Conservation (phyloP, 75 land plant species). For the Pinus albicaulis region DNA sequence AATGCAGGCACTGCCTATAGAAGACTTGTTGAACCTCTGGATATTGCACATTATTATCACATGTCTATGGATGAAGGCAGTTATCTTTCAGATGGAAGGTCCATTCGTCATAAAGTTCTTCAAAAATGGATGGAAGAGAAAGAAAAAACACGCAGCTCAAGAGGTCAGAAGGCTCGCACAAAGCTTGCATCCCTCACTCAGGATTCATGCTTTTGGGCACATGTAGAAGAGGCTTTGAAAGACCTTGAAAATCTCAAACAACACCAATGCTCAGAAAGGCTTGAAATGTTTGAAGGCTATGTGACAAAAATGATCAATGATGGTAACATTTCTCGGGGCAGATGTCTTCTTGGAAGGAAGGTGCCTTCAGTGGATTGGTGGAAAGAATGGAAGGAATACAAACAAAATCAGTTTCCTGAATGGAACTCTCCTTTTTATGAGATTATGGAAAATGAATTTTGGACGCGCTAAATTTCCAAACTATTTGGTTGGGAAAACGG, state of each 20-base stretch:
- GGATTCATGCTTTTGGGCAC: constrained; percentile 6
- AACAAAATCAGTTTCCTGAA: neutral
- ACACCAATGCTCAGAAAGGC: neutral
- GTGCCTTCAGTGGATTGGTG: neutral
- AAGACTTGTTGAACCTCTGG: constrained; percentile 14
- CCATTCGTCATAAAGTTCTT: neutral
- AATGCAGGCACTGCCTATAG: constrained; percentile 15
- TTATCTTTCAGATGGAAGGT: neutral
- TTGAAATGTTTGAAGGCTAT: neutral
- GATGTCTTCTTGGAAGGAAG: neutral
- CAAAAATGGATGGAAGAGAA: constrained; percentile 11
- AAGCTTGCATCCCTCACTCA: constrained; percentile 1
- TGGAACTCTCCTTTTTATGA: neutral
- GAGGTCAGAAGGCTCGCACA: neutral
- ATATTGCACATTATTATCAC: constrained; percentile 9
- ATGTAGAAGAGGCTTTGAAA: neutral
- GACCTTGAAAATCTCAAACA: neutral
- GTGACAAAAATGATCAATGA: neutral
- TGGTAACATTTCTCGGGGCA: neutral
- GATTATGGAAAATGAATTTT: neutral
- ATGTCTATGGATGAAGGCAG: neutral
- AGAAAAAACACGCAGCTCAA: neutral
- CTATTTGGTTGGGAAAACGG: no score
- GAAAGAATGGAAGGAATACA: neutral
- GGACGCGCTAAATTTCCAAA: no score